Conservation (phyloP, 768 basidiomycete genomes). For the Podaxis sp. region DNA sequence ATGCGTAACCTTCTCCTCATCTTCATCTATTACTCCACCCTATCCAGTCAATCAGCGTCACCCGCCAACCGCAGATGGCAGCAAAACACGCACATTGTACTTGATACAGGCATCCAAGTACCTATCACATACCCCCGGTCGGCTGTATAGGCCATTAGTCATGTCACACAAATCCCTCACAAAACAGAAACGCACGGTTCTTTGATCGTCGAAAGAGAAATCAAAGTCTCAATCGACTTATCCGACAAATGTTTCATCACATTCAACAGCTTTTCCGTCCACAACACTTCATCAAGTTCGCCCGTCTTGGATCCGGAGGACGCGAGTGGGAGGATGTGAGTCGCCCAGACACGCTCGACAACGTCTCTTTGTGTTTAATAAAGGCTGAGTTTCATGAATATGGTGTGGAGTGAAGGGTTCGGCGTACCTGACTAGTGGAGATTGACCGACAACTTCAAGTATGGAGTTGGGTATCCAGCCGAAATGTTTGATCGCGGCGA, state of each 20-base stretch:
- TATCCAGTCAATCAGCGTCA: conserved; percentile 29
- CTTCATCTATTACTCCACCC: conserved; percentile 89
- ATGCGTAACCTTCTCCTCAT: conserved; percentile 62
- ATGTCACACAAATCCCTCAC: background rate
- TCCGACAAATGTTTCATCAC: conserved; percentile 72
- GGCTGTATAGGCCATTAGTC: conserved; percentile 35
- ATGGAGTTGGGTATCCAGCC: conserved; percentile 89
- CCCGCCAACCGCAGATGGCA: background rate
- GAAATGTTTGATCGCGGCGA: conserved; percentile 74
- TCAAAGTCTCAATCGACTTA: conserved; percentile 52
- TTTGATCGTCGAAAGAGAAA: conserved; percentile 65
- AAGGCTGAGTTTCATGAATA: background rate
- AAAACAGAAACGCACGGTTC: conserved; percentile 45
- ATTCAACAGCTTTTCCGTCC: conserved; percentile 82
- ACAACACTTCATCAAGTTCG: conserved; percentile 75
- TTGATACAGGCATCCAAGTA: conserved; percentile 74
- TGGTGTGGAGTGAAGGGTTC: background rate
- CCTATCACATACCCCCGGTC: conserved; percentile 68
- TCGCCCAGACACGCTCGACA: conserved; percentile 67
- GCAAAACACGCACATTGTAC: conserved; percentile 68
- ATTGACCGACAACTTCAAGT: conserved; percentile 52
- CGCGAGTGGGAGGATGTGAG: conserved; percentile 70
- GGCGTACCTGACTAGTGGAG: conserved; percentile 58
- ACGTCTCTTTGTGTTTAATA: conserved; percentile 38
- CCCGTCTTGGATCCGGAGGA: conserved; percentile 44